Conservation (phyloP, 441 rosid genomes). For the Aquilaria agallochum region DNA sequence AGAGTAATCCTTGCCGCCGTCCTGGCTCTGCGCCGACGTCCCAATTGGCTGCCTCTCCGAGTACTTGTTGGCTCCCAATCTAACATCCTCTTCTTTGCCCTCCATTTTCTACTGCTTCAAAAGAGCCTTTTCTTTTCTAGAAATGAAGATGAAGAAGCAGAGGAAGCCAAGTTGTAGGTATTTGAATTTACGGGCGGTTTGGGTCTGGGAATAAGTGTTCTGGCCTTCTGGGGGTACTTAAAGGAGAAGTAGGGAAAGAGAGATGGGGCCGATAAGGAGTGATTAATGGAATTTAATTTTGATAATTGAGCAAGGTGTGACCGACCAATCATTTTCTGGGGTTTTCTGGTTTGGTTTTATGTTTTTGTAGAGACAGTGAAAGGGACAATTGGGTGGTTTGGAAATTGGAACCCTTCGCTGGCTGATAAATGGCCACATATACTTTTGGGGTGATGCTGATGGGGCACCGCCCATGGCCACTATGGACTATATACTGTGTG, state of each 20-base stretch:
- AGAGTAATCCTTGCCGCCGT: slow-evolving; percentile 64
- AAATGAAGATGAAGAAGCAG: neutral
- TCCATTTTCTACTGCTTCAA: slow-evolving; percentile 37
- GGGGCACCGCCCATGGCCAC: slow-evolving; percentile 23
- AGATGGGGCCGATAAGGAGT: slow-evolving; percentile 20
- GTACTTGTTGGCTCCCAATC: slow-evolving; percentile 81
- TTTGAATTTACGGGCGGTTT: neutral
- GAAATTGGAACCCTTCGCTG: slow-evolving; percentile 14
- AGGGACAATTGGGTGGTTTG: slow-evolving; percentile 10
- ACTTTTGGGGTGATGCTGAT: neutral
- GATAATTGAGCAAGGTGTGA: slow-evolving; percentile 6
- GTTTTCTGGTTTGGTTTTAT: neutral
- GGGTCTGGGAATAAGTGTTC: slow-evolving; percentile 3
- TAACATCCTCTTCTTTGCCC: slow-evolving; percentile 85
- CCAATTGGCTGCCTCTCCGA: slow-evolving; percentile 80
- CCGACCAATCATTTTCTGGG: slow-evolving; percentile 37
- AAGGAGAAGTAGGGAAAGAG: slow-evolving; percentile 1
- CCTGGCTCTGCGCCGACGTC: slow-evolving; percentile 69
- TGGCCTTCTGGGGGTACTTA: neutral
- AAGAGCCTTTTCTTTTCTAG: neutral
- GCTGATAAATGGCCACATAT: slow-evolving; percentile 31
- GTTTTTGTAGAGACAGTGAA: neutral
- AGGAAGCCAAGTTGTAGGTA: neutral
- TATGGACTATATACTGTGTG: neutral
- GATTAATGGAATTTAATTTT: slow-evolving; percentile 15